Base-by-base conservation (phyloP, 805 yeast genomes). In the Starmera amethionina region DNA sequence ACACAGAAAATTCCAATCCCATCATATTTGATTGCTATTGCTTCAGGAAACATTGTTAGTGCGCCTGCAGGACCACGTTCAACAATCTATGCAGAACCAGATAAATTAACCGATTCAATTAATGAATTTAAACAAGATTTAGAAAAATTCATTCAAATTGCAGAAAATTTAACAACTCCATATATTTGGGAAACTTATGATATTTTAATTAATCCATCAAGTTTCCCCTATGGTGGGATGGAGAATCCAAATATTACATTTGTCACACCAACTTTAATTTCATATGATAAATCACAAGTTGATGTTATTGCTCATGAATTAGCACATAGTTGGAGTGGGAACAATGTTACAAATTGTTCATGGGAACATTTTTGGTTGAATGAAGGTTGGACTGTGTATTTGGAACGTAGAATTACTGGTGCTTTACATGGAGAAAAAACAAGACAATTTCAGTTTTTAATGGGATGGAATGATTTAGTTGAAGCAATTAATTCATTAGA, bases 361-460 rank as follows among this genome's bases (percentile, higher is more conserved):
- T 88, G 95, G 93, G 89, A 85, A 55, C 95, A 87, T 63, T 87
- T 88, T 60, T 88, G 95, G 93, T 72, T 88, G 49, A 88, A 88
- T 58, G 96, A 88, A 65, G 96, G 96, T 31, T 88, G 96, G 96
- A 87, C 96, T 6, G 96, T 88, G 32, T 88, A 88, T 58, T 62
- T 88, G 31, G 96, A 88, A 62, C 74, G 96, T 58, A 68, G 95
- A 52, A 87, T 88, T 43, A 65, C 77, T 27, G 95, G 84, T 14
- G 73, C 69, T 13, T 58, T 86, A n/a, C 86, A 85, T 54, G 95
- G 93, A 19, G 90, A 84, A 51, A 61, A 76, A 29, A 68, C 75
- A 34, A 75, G 96, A 55, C 90, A 86, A 50, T 84, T 88, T 56
- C 71, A 80, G 45, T 87, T 88, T 32, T 78, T 88, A 45, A 82